These are phyloP conservation scores for Pisolithus orientalis DNA, from an alignment of 768 basidiomycete genomes.

Conservation along the genomic window DNA sequence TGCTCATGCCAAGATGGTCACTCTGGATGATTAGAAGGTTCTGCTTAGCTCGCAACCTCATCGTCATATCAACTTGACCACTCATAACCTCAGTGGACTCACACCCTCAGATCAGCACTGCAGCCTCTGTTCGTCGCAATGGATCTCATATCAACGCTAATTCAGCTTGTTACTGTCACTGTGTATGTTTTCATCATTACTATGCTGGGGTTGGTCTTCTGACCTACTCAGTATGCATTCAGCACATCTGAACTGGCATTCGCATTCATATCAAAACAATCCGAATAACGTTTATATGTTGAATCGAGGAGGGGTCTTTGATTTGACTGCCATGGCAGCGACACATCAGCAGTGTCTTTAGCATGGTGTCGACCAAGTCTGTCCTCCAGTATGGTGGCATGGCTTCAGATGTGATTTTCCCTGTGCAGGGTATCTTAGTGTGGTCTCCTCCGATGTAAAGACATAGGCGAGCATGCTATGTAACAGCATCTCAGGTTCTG, in stretches of 20 bases:
- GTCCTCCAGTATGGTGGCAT: conserved; percentile 82
- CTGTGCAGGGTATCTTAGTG: conserved; percentile 61
- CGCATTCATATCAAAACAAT: conserved; percentile 55
- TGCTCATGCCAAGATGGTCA: no score
- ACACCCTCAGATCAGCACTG: no score
- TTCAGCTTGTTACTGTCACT: conserved; percentile 15
- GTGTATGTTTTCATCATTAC: conserved; percentile 89
- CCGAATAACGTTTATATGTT: conserved; percentile 76
- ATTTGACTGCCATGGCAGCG: conserved; percentile 61
- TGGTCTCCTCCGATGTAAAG: background rate
- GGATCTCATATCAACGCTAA: no score
- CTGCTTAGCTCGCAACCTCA: no score
- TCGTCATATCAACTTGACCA: no score
- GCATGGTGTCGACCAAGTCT: conserved; percentile 67
- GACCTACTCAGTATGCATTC: conserved; percentile 92
- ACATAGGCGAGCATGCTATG: conserved; percentile 84
- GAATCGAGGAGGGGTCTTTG: conserved; percentile 93
- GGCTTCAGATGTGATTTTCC: conserved; percentile 74
- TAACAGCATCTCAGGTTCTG: conserved; percentile 71
- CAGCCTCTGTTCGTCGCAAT: no score
- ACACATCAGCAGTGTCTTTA: conserved; percentile 66
- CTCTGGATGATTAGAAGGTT: no score
- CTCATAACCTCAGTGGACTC: no score
- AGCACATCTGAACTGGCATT: conserved; percentile 66
- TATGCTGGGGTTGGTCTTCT: conserved; percentile 80